These are phyloP conservation scores for Penicillium aurantiogriseum DNA, from an alignment of 2,329 filamentous ascomycete genomes.

Conservation along the genomic window DNA sequence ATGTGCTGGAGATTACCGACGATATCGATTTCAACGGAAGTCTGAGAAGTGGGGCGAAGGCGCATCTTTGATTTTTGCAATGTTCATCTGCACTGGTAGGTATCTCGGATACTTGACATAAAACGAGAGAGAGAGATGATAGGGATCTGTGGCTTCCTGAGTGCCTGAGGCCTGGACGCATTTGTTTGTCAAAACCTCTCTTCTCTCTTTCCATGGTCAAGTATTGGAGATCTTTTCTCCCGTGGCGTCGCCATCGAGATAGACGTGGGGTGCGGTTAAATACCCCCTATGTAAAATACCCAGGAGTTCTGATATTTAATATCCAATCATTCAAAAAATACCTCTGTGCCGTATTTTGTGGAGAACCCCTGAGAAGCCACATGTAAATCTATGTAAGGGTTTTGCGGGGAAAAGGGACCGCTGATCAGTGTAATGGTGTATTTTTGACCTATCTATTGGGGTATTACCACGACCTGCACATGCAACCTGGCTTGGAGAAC, in stretches of 20 bases:
- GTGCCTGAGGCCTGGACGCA: background rate
- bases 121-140: background rate
- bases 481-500: background rate
- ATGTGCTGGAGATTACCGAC: background rate
- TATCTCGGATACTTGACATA: background rate
- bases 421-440: background rate
- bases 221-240: background rate
- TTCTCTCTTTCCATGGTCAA: background rate
- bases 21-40: background rate
- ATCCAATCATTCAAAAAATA: background rate
- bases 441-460: conserved; percentile 1
- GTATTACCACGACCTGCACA: background rate
- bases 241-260: background rate
- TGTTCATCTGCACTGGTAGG: conserved; percentile 1
- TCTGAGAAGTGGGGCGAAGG: conserved; percentile 2
- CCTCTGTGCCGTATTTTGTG: background rate
- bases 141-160: background rate
- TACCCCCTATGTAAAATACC: conserved; percentile 1
- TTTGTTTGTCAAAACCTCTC: background rate
- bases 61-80: conserved; percentile 6
- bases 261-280: background rate
- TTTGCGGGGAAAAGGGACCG: background rate
- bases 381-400: background rate
- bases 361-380: background rate
- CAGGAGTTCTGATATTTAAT: background rate